Percentiles rank a stretch among this genome's conserved stretches.
phyloP scores from a whole-genome alignment of 208 protist genomes.

The Vickermania ingenoplastis region DNA sequence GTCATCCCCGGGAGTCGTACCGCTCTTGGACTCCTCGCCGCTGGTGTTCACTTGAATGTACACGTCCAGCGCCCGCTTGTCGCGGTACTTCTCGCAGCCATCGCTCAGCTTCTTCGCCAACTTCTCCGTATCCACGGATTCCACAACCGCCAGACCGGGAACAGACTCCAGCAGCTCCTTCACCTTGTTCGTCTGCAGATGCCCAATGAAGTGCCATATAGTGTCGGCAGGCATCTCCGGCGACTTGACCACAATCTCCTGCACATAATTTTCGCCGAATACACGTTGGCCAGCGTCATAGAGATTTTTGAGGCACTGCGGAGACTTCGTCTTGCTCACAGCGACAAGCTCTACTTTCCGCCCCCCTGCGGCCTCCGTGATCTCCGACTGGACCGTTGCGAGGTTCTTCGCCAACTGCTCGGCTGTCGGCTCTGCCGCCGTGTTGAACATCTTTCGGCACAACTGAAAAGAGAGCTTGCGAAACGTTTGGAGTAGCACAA shows the following conservation, averaged over 20 bases:
- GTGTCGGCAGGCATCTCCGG: slow-evolving; percentile 78
- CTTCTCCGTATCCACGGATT: slow-evolving; percentile 90
- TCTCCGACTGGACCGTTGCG: slow-evolving; percentile 17
- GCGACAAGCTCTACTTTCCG: slow-evolving; percentile 46
- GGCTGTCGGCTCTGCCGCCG: slow-evolving; percentile 39
- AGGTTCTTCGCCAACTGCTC: slow-evolving; percentile 50
- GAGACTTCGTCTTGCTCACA: slow-evolving; percentile 81
- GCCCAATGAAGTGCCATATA: slow-evolving; percentile 96
- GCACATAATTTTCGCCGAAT: slow-evolving; percentile 97
- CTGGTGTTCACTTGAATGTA: slow-evolving; percentile 94
- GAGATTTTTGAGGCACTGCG: slow-evolving; percentile 33
- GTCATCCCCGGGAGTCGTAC: slow-evolving; percentile 52
- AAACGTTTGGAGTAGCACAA: too few species aligned
- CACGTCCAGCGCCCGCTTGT: slow-evolving; percentile 55
- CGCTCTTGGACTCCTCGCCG: slow-evolving; percentile 90
- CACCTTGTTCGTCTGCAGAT: slow-evolving; percentile 96
- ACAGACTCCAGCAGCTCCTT: slow-evolving; percentile 64
- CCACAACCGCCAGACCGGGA: slow-evolving; percentile 62
- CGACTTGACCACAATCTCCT: slow-evolving; percentile 91
- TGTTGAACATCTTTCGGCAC: slow-evolving; percentile 40
- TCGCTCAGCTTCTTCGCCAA: slow-evolving; percentile 86
- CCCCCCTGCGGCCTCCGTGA: slow-evolving; percentile 20
- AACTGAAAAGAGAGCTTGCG: too few species aligned
- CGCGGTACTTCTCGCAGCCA: slow-evolving; percentile 43
- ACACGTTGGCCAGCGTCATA: slow-evolving; percentile 59